Conservation (phyloP, 75 land plant genomes). For the Selaginella tamariscina region DNA sequence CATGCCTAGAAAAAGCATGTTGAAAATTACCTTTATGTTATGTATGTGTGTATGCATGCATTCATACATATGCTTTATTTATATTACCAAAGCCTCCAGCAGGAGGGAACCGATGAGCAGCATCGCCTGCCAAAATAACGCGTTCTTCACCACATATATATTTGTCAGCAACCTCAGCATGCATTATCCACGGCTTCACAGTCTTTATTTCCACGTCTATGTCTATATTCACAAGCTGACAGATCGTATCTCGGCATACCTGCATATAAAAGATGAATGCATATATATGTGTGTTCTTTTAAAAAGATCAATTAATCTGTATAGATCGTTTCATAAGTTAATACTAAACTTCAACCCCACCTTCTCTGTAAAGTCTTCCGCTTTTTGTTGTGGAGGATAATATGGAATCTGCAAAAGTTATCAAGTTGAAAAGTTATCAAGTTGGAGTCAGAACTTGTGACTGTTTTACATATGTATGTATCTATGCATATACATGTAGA, state of each 20-base stretch:
- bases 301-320: too few relatives aligned
- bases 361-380: conserved; percentile 62
- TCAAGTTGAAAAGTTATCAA: neutral
- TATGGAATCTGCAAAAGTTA: conserved; percentile 63
- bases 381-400: conserved; percentile 88
- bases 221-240: conserved; percentile 42
- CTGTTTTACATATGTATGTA: too few relatives aligned
- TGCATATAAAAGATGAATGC: conserved; percentile 16
- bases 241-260: conserved; percentile 58
- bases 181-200: conserved; percentile 88
- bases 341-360: too few relatives aligned
- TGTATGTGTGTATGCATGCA: neutral
- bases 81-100: conserved; percentile 92
- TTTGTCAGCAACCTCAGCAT: conserved; percentile 85
- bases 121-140: conserved; percentile 84
- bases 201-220: conserved; percentile 44
- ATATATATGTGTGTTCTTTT: neutral
- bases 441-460: too few relatives aligned
- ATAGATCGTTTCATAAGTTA: too few relatives aligned
- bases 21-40: neutral
- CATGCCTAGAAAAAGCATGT: conserved; percentile 49
- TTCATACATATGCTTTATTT: neutral
- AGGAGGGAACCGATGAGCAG: conserved; percentile 97
- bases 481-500: too few relatives aligned
- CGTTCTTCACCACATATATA: conserved; percentile 34